Base-by-base conservation (phyloP, 2,329 filamentous ascomycete species). In the Leptographium radiaticola region DNA sequence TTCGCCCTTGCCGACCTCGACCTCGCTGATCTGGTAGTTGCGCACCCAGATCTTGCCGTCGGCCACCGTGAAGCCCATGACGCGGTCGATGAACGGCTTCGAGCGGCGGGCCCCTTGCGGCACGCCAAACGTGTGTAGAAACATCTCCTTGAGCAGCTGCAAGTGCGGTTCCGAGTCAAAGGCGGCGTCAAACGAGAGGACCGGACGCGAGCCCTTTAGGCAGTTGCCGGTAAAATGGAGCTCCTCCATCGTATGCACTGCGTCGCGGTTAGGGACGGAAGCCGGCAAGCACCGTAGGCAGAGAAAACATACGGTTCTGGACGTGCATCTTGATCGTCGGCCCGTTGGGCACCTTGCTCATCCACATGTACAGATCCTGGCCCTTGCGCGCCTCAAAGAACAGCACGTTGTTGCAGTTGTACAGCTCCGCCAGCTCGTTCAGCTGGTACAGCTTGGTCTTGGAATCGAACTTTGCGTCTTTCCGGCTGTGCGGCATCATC, bases 211-310 rank as follows among this genome's bases (percentile, higher is more conserved):
- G 56, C 93, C 93, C 71, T 95, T 96, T 57, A 97, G 74, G 67
- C 90, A 96, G 74, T 98, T 98, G 53, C 93, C 93, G 16, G 89
- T 90, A 68, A 98, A 97, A 65, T 95, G 88, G 39, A 98, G 76
- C 69, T 98, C 93, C 65, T 91, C 89, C 88, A 94, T 95, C 11
- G 91, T 96, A 71, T 96, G 90, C 65, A 96, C 78, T 87, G 60
- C n/a, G 8, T 18, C 36, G 13, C 36, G 1, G 50, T 36, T 16
- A 38, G 18, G 31, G 25, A n/a, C n/a, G 18, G 10, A 34, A 44
- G 6, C 16, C 15, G 9, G 40, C 12, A 30, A 25, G 25, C 9
- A 15, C 1, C n/a, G 31, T 15, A 25, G 4, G 6, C 12, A 20
- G 20, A 31, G 25, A 45, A 10, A 25, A 65, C 75, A 65, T 69